Conservation (phyloP, 257 asterid species). For the Primulina eburnea region DNA sequence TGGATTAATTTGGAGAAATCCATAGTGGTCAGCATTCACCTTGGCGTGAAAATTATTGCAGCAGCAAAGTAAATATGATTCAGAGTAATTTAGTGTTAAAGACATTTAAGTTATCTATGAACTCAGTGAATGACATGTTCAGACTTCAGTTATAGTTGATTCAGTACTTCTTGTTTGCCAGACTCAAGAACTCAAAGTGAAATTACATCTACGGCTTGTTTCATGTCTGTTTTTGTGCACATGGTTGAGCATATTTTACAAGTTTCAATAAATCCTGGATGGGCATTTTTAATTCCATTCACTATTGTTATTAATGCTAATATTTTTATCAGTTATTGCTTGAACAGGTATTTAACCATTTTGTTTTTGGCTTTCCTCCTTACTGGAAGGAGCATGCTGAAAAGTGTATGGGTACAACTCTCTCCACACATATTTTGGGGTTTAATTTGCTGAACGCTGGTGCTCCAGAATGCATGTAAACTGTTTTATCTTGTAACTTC, state of each 20-base stretch:
- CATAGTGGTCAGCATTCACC: not conserved
- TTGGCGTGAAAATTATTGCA: constrained; percentile 1
- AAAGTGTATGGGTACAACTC: constrained; percentile 32
- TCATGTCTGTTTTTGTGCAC: not conserved
- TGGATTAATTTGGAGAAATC: not conserved
- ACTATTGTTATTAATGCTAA: constrained; percentile 15
- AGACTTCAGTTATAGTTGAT: constrained; percentile 7
- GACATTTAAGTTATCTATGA: not conserved
- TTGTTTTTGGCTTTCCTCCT: constrained; percentile 69
- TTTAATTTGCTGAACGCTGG: constrained; percentile 18
- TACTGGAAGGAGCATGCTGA: constrained; percentile 59
- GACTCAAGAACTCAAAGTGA: constrained; percentile 11
- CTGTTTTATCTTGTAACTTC: constrained; percentile 5
- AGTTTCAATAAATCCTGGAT: constrained; percentile 13
- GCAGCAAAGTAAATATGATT: too few relatives aligned
- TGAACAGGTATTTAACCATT: constrained; percentile 58
- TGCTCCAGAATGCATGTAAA: constrained; percentile 29
- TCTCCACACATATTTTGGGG: constrained; percentile 22
- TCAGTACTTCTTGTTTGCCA: not conserved
- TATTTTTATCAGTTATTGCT: constrained; percentile 22
- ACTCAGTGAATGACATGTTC: constrained; percentile 4
- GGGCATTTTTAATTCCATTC: constrained; percentile 12
- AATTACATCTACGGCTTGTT: not conserved
- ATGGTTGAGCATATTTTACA: constrained; percentile 11
- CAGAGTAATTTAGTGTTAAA: too few relatives aligned